phyloP scores from a whole-genome alignment of 768 basidiomycete genomes.

The Leucocoprinus sp. region DNA sequence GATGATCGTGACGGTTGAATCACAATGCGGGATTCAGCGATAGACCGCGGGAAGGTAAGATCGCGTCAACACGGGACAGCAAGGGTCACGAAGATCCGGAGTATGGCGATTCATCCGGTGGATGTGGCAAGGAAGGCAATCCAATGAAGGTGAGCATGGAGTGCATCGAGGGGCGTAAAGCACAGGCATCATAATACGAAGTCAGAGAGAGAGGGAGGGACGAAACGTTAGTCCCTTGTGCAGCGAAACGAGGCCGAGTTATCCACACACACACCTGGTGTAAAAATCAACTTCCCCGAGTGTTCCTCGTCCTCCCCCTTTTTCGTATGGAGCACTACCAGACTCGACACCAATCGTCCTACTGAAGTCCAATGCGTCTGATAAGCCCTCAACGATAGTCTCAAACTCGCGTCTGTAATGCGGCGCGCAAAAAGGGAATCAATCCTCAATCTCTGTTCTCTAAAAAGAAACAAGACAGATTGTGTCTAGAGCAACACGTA shows the following conservation, averaged over 20 bases:
- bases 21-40: not conserved
- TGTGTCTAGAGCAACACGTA: slow-evolving; percentile 22
- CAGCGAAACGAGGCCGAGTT: slow-evolving; percentile 1
- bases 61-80: not conserved
- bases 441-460: not conserved
- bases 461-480: slow-evolving; percentile 3
- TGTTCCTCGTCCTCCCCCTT: slow-evolving; percentile 59
- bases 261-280: slow-evolving; percentile 51
- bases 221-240: not conserved
- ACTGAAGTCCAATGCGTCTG: slow-evolving; percentile 91
- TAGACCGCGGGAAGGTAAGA: slow-evolving; percentile 7
- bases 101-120: not conserved
- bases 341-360: slow-evolving; percentile 72
- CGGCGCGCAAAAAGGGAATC: too few relatives aligned
- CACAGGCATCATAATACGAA: not conserved
- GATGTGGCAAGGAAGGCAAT: not conserved
- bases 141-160: slow-evolving; percentile 1
- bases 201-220: not conserved
- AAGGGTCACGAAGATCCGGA: not conserved
- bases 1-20: not conserved
- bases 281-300: slow-evolving; percentile 91
- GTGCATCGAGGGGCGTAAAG: not conserved
- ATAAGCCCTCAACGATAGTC: slow-evolving; percentile 71
- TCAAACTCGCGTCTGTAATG: slow-evolving; percentile 68
- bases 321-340: slow-evolving; percentile 49